Base-by-base conservation (phyloP, 768 basidiomycete species). In the Pulveroboletus sp. region DNA sequence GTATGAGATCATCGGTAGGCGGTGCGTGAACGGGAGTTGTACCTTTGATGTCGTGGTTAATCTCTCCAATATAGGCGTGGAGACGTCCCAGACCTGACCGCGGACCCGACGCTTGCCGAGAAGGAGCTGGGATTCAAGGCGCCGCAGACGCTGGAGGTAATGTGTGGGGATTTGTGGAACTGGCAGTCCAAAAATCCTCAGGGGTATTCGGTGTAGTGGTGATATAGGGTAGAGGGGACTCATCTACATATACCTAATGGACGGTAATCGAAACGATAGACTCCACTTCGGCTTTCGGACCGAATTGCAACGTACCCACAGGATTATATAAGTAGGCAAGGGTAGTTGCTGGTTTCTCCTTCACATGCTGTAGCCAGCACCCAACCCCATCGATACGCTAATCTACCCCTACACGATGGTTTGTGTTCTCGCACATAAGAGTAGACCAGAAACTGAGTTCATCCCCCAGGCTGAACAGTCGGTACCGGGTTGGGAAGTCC, bases 91-190 rank as follows among this genome's bases (percentile, higher is more conserved):
- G 93, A 97, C 63, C 78, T 99, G 41, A 96, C 93, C 8, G 96
- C 95, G 4, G 87, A 99, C 67, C 95, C 96, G 1, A 58, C 84
- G 7, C 78, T 98, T 19, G 96, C 96, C 0, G 82, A 94, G 73
- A 82, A 82, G 64, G 95, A 98, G 67, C 85, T 99, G 26, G 91
- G 91, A 6, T 99, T 97, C 79, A 80, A 81, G 53, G 95, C 95
- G 12, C 74, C 77, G 23, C 78, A 82, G 61, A 77, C 83, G 59
- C 77, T 99, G 38, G 86, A 93, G 54, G 84, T 85, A 48, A 98
- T 98, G 92, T 98, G 96, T 70, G 76, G 81, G 48, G 96, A 99
- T 70, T 74, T 96, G 59, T 98, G 96, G 96, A 94, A 94, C 72
- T 99, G 94, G 92, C 95, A 98, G 74, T 83, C 82, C n/a, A 89